Evolutionary conservation across 306 rosid genomes (phyloP).

Genomic region (Cicer judaicum): DNA sequence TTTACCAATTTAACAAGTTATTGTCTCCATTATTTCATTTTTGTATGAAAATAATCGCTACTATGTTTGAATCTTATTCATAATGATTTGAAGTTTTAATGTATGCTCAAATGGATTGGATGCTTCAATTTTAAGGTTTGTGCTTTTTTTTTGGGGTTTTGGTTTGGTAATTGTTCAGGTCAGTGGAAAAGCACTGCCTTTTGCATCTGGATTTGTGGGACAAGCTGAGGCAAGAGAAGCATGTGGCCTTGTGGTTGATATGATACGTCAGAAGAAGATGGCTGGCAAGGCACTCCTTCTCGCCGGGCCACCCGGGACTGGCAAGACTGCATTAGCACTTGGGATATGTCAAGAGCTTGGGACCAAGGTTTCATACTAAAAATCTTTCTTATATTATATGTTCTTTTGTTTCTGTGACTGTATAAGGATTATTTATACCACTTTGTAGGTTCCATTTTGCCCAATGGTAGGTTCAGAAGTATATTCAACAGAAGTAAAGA

Average conservation of each 20-base stretch:
- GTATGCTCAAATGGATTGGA: not conserved
- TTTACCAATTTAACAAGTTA: conserved; percentile 27
- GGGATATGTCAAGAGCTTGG: conserved; percentile 97
- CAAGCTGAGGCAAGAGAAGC: conserved; percentile 98
- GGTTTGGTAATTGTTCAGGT: conserved; percentile 50
- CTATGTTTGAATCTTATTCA: not conserved
- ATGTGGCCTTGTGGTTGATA: conserved; percentile 85
- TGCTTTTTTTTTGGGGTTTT: not conserved
- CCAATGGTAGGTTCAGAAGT: conserved; percentile 99
- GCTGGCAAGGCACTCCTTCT: conserved; percentile 93
- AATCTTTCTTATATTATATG: not conserved
- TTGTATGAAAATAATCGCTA: not conserved
- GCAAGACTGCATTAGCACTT: conserved; percentile 95
- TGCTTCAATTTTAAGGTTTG: conserved; percentile 26
- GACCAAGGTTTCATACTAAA: conserved; percentile 66
- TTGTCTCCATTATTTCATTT: not conserved
- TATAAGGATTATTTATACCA: conserved; percentile 7
- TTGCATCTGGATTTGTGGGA: conserved; percentile 95
- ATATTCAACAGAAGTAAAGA: conserved; percentile 94
- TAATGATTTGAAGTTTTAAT: not conserved
- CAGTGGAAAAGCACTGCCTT: conserved; percentile 74
- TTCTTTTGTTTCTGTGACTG: not conserved
- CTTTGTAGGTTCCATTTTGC: conserved; percentile 84
- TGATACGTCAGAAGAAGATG: conserved; percentile 97
- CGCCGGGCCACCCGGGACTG: conserved; percentile 99